phyloP scores from a whole-genome alignment of 1,139 yeast species.

The Candida anutae region DNA sequence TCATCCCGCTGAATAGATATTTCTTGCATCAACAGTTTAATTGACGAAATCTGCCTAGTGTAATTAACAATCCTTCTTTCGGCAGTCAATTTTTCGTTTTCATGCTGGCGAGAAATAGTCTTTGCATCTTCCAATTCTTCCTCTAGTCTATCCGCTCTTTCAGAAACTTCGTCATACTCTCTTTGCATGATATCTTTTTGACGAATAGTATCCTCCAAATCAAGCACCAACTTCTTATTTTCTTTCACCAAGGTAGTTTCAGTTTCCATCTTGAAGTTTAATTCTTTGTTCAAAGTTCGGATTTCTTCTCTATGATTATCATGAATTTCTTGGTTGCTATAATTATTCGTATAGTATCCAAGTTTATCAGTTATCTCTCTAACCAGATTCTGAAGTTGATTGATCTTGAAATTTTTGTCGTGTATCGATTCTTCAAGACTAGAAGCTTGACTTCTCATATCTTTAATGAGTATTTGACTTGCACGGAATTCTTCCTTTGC shows the following conservation, averaged over 20 bases:
- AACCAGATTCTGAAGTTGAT: slow-evolving; percentile 40
- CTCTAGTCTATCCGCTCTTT: slow-evolving; percentile 45
- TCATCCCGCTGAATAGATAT: slow-evolving; percentile 43
- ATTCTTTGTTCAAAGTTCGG: slow-evolving; percentile 47
- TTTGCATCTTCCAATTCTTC: slow-evolving; percentile 35
- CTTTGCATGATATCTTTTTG: slow-evolving; percentile 44
- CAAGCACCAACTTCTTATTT: slow-evolving; percentile 53
- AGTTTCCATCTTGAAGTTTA: slow-evolving; percentile 47
- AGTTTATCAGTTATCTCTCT: slow-evolving; percentile 43
- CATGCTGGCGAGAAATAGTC: slow-evolving; percentile 39
- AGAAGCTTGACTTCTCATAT: slow-evolving; percentile 46
- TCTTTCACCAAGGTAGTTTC: slow-evolving; percentile 64
- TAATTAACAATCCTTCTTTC: slow-evolving; percentile 42
- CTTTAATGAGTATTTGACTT: slow-evolving; percentile 50
- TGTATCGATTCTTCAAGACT: slow-evolving; percentile 52
- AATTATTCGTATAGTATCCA: slow-evolving; percentile 42
- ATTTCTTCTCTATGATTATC: slow-evolving; percentile 52
- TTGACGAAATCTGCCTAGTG: slow-evolving; percentile 41
- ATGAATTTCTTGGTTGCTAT: slow-evolving; percentile 33
- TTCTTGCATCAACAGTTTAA: slow-evolving; percentile 47
- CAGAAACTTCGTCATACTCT: slow-evolving; percentile 42
- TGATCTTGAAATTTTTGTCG: slow-evolving; percentile 50
- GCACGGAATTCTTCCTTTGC: slow-evolving; percentile 54
- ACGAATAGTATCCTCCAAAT: slow-evolving; percentile 46
- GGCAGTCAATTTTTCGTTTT: slow-evolving; percentile 35